Conservation (phyloP, 1,284 basidiomycete species). For the Cutaneotrichosporon sp. region DNA sequence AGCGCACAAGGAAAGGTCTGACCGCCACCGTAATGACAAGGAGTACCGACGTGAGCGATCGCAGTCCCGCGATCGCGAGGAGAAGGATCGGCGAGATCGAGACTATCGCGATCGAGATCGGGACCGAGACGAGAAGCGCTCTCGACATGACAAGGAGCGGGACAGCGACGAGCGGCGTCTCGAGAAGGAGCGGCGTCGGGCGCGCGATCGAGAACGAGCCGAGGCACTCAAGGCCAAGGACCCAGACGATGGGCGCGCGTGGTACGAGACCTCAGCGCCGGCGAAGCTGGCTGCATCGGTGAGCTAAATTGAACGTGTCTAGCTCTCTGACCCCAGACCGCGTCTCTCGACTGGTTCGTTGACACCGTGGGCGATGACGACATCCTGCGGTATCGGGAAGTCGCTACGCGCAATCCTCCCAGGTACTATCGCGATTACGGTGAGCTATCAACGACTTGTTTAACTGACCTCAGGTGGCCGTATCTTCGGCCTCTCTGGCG, state of each 20-base stretch:
- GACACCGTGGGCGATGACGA: slow-evolving; percentile 41
- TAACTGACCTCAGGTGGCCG: slow-evolving; percentile 27
- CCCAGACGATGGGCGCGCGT: slow-evolving; percentile 5
- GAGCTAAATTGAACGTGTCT: background rate
- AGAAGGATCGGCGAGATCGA: slow-evolving; percentile 3
- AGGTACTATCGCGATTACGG: slow-evolving; percentile 35
- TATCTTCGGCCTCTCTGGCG: slow-evolving; percentile 29
- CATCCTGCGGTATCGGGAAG: slow-evolving; percentile 28
- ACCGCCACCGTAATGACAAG: slow-evolving; percentile 1
- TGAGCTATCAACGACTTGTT: slow-evolving; percentile 19
- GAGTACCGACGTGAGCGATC: slow-evolving; percentile 8
- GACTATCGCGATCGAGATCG: slow-evolving; percentile 8
- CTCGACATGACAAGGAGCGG: background rate
- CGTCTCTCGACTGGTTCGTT: slow-evolving; percentile 29
- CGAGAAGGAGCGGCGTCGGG: slow-evolving; percentile 25
- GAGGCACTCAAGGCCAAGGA: slow-evolving; percentile 19
- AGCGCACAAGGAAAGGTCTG: background rate
- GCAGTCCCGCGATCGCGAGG: background rate
- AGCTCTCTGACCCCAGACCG: slow-evolving; percentile 15
- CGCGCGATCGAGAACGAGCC: slow-evolving; percentile 14
- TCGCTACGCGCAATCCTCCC: slow-evolving; percentile 29
- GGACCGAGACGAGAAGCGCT: slow-evolving; percentile 6
- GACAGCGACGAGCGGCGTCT: slow-evolving; percentile 19
- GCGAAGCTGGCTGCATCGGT: slow-evolving; percentile 14
- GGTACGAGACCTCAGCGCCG: slow-evolving; percentile 20